Percentiles rank a stretch among this genome's conserved stretches.
Conservation (phyloP, 768 basidiomycete genomes). For the Mycena leptocephala region DNA sequence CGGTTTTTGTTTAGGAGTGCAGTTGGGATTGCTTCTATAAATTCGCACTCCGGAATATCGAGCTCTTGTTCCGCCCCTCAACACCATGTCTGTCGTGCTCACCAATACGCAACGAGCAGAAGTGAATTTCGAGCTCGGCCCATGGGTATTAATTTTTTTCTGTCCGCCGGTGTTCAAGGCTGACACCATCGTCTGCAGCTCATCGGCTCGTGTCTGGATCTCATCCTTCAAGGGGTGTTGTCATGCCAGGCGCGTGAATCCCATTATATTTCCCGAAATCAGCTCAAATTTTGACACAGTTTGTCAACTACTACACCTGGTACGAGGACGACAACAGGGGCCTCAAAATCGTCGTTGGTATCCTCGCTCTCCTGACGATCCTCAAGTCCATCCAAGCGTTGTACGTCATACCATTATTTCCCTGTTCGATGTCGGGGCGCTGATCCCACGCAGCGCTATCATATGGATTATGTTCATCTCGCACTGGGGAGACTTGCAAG, state of each 20-base stretch:
- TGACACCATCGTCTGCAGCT: slow-evolving; percentile 35
- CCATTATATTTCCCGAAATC: neutral
- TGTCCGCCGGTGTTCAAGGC: neutral
- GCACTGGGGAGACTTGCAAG: slow-evolving; percentile 1
- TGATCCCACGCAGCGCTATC: neutral
- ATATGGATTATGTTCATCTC: neutral
- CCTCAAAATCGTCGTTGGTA: neutral
- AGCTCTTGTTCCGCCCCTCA: neutral
- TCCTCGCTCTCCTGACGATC: neutral
- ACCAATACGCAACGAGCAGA: slow-evolving; percentile 41
- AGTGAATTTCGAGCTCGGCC: slow-evolving; percentile 47
- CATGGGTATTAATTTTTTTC: slow-evolving; percentile 43
- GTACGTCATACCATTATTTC: neutral
- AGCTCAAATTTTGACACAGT: neutral
- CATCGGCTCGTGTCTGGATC: slow-evolving; percentile 46
- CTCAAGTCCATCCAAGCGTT: slow-evolving; percentile 7
- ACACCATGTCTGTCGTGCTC: neutral
- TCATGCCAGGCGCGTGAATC: slow-evolving; percentile 48
- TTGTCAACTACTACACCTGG: slow-evolving; percentile 3
- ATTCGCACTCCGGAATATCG: too few species aligned
- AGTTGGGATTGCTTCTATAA: too few species aligned
- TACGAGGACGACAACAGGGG: neutral
- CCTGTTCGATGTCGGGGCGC: neutral
- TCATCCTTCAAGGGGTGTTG: slow-evolving; percentile 50
- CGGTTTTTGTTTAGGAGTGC: too few species aligned